A percentile compares a stretch with the other conserved stretches of the same genome.
These are phyloP conservation scores for Cicer cuneatum DNA, from an alignment of 306 rosid genomes.

Conservation along the genomic window DNA sequence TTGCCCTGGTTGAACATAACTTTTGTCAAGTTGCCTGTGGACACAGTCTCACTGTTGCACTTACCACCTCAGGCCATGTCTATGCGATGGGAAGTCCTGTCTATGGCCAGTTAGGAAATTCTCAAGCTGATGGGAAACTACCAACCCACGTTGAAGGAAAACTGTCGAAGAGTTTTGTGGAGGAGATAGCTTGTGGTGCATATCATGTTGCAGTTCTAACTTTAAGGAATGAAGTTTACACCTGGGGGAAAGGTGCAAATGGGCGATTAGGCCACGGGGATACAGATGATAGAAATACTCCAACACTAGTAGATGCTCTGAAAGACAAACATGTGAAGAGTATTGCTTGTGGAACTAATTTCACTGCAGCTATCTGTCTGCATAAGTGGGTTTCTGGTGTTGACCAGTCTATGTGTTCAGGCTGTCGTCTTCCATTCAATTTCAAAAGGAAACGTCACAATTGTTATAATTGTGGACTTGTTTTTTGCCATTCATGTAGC, in stretches of 20 bases:
- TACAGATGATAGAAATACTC: constrained; percentile 79
- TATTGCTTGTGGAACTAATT: constrained; percentile 92
- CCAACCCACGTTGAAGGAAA: constrained; percentile 87
- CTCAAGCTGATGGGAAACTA: constrained; percentile 89
- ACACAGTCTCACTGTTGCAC: constrained; percentile 93
- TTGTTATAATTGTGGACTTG: constrained; percentile 97
- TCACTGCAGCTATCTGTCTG: constrained; percentile 95
- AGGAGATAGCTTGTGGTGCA: constrained; percentile 98
- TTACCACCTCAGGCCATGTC: constrained; percentile 86
- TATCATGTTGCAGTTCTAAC: constrained; percentile 97
- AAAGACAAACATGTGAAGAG: constrained; percentile 96
- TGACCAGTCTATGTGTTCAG: constrained; percentile 99
- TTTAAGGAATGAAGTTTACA: constrained; percentile 91
- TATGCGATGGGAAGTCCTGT: constrained; percentile 97
- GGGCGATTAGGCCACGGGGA: constrained; percentile 99
- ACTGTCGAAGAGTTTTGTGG: constrained; percentile 84
- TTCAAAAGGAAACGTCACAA: constrained; percentile 98
- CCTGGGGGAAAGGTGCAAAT: constrained; percentile 99
- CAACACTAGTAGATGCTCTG: constrained; percentile 86
- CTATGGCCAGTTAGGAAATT: constrained; percentile 93
- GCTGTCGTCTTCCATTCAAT: constrained; percentile 93
- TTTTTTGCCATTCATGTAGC: constrained; percentile 97
- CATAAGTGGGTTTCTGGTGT: constrained; percentile 99
- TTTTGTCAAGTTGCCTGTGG: constrained; percentile 96
- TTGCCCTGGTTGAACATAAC: constrained; percentile 92